Conservation (phyloP, 495 filamentous ascomycete species). For the Trichoderma virens region DNA sequence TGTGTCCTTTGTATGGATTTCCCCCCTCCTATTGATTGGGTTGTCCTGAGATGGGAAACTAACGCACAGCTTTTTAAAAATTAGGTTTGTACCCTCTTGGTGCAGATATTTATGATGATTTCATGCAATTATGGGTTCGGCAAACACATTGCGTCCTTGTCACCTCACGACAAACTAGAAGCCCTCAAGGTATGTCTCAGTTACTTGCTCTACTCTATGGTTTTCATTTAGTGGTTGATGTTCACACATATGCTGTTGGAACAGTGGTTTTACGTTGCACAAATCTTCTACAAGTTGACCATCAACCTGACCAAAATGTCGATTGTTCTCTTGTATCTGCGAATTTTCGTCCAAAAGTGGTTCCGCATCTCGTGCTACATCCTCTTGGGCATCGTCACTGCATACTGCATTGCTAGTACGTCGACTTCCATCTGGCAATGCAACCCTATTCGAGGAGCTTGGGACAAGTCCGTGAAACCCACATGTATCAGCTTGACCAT, state of each 20-base stretch:
- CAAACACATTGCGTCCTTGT: slow-evolving; percentile 25
- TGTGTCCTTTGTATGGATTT: neutral
- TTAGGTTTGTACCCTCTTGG: slow-evolving; percentile 23
- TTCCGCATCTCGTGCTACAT: slow-evolving; percentile 1
- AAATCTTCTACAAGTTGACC: slow-evolving; percentile 11
- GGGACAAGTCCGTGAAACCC: neutral
- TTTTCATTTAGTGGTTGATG: neutral
- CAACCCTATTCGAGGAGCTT: neutral
- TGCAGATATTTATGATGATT: slow-evolving; percentile 25
- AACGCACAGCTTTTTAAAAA: neutral
- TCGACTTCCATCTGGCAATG: neutral
- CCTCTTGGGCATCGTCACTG: slow-evolving; percentile 3
- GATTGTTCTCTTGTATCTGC: slow-evolving; percentile 10
- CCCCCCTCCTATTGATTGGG: too few species aligned
- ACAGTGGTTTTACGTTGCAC: slow-evolving; percentile 9
- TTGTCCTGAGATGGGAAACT: neutral
- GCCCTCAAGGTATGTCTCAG: slow-evolving; percentile 23
- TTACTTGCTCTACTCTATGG: neutral
- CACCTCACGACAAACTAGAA: slow-evolving; percentile 18
- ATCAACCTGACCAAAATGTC: slow-evolving; percentile 5
- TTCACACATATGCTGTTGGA: neutral
- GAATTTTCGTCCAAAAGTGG: slow-evolving; percentile 10
- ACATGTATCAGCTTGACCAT: slow-evolving; percentile 5
- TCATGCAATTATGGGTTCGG: slow-evolving; percentile 29
- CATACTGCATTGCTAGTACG: neutral